These are phyloP conservation scores for Corylus heterophylla DNA, from an alignment of 306 rosid genomes.

Conservation along the genomic window DNA sequence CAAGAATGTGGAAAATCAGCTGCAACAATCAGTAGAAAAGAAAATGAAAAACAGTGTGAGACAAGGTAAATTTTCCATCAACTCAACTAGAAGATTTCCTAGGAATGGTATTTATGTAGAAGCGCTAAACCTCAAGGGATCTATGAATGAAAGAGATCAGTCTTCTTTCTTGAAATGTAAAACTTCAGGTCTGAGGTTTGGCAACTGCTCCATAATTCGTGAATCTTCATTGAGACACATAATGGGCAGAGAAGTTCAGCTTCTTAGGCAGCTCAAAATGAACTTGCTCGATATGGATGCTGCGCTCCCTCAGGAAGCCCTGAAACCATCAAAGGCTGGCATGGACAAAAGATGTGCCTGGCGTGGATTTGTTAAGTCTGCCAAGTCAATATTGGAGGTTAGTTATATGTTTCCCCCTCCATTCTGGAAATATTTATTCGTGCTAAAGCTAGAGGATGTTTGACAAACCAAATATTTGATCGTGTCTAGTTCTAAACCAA, in stretches of 20 bases:
- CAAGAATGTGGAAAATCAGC: slow-evolving; percentile 33
- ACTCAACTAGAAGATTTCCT: slow-evolving; percentile 37
- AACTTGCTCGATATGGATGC: slow-evolving; percentile 93
- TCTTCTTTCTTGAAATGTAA: slow-evolving; percentile 33
- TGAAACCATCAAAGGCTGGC: slow-evolving; percentile 66
- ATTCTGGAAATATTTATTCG: neutral
- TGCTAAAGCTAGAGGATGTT: neutral
- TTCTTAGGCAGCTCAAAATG: slow-evolving; percentile 70
- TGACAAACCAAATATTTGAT: neutral
- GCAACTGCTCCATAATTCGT: slow-evolving; percentile 70
- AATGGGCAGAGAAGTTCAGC: slow-evolving; percentile 65
- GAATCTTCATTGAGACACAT: slow-evolving; percentile 77
- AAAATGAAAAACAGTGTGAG: neutral
- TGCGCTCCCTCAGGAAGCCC: slow-evolving; percentile 66
- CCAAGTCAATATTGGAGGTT: slow-evolving; percentile 81
- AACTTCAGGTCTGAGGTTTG: slow-evolving; percentile 49
- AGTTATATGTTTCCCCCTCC: slow-evolving; percentile 22
- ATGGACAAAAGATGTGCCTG: slow-evolving; percentile 80
- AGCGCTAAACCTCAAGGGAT: slow-evolving; percentile 18
- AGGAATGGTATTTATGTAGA: slow-evolving; percentile 27
- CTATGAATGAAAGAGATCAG: slow-evolving; percentile 41
- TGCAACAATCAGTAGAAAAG: neutral
- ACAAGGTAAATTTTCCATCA: slow-evolving; percentile 1
- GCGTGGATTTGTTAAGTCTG: slow-evolving; percentile 86
- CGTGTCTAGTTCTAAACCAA: too few relatives aligned